phyloP scores from a whole-genome alignment of 805 yeast species.

The Wickerhamomyces kurtzmanii region DNA sequence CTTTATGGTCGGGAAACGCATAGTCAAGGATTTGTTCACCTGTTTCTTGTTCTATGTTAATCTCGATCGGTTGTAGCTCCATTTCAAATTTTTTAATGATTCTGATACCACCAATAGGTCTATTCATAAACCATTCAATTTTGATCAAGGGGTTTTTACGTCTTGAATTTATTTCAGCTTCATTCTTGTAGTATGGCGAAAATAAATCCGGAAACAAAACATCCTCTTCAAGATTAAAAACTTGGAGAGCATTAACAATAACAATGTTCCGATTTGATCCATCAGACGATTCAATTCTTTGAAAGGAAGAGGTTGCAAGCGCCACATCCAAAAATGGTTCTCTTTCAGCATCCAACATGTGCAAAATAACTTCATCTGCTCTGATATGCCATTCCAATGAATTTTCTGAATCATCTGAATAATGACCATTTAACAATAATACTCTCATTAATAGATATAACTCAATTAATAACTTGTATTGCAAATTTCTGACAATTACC shows the following conservation, averaged over 20 bases:
- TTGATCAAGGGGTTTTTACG: conserved; percentile 30
- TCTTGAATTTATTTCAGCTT: conserved; percentile 7
- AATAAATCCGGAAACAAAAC: conserved; percentile 66
- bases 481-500: conserved; percentile 26
- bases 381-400: conserved; percentile 51
- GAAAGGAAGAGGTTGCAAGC: conserved; percentile 49
- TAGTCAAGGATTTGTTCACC: conserved; percentile 56
- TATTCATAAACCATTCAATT: conserved; percentile 68
- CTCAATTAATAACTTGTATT: conserved; percentile 27
- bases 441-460: conserved; percentile 36
- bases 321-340: conserved; percentile 64
- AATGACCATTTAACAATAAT: conserved; percentile 23
- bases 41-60: conserved; percentile 66
- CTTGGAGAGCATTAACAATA: conserved; percentile 53
- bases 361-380: conserved; percentile 65
- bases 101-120: conserved; percentile 87
- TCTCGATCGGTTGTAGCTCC: conserved; percentile 51
- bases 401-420: conserved; percentile 20
- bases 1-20: conserved; percentile 50
- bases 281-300: conserved; percentile 51
- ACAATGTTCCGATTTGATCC: conserved; percentile 59
- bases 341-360: conserved; percentile 50
- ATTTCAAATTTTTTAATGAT: conserved; percentile 59
- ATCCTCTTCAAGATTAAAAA: conserved; percentile 48
- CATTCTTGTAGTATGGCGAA: conserved; percentile 30